phyloP scores from a whole-genome alignment of 257 asterid species.

The Fraxinus cuspidata region DNA sequence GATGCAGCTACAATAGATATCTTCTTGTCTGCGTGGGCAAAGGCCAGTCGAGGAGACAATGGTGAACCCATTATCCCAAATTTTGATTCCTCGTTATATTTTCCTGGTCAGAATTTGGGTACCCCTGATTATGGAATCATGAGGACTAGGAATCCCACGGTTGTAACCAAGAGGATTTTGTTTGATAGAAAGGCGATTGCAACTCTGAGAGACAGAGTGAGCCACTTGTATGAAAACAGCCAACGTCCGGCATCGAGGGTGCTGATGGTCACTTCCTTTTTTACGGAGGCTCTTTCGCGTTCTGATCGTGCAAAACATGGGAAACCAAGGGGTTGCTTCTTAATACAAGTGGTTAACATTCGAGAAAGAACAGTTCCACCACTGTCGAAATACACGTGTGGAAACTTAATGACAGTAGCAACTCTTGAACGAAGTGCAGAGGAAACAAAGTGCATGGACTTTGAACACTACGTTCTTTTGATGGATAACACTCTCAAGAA shows the following conservation, averaged over 20 bases:
- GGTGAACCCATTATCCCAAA: background rate
- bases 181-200: background rate
- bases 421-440: background rate
- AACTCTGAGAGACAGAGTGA: background rate
- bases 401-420: background rate
- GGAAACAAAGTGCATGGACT: background rate
- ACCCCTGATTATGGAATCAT: background rate
- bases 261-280: background rate
- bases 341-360: background rate
- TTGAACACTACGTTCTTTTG: background rate
- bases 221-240: background rate
- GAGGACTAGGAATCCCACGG: background rate
- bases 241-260: background rate
- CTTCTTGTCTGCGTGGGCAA: background rate
- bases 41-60: background rate
- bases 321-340: background rate
- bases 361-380: slow-evolving; percentile 2
- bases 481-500: background rate
- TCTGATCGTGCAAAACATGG: background rate
- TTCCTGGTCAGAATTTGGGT: background rate
- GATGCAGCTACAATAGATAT: background rate
- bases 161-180: background rate
- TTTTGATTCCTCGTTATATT: background rate
- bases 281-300: background rate
- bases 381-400: background rate